These are phyloP conservation scores for Saturnispora sekii DNA, from an alignment of 805 yeast species.

Conservation along the genomic window DNA sequence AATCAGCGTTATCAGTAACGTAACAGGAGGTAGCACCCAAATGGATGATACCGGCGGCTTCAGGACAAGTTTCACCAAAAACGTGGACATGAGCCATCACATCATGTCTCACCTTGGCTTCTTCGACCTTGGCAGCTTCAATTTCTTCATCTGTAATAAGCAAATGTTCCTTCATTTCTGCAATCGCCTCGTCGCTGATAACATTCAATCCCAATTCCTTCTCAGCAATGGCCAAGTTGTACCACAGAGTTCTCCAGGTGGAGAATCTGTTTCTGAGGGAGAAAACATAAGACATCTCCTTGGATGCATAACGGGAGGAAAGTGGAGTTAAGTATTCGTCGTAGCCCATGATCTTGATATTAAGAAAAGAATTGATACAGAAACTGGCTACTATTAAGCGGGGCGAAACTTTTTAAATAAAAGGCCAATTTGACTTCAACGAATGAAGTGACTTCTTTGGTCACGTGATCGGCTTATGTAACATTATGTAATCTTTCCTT, in stretches of 20 bases:
- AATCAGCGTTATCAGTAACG: constrained; percentile 96
- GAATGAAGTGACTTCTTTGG: no score
- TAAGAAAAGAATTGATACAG: background rate
- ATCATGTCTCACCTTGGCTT: constrained; percentile 96
- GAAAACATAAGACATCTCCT: constrained; percentile 91
- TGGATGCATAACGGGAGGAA: constrained; percentile 94
- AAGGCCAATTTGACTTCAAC: background rate
- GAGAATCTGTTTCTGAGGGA: constrained; percentile 90
- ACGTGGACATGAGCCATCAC: constrained; percentile 99
- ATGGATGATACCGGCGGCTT: constrained; percentile 96
- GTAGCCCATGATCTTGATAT: constrained; percentile 16
- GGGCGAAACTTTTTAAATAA: background rate
- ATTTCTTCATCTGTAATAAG: constrained; percentile 89
- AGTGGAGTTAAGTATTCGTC: constrained; percentile 89
- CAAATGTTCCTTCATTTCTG: constrained; percentile 70
- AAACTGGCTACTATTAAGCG: background rate
- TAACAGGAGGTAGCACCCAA: constrained; percentile 97
- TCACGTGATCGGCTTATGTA: no score
- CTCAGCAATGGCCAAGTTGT: constrained; percentile 91
- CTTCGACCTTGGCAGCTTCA: constrained; percentile 80
- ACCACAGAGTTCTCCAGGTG: constrained; percentile 98
- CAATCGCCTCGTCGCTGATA: constrained; percentile 85
- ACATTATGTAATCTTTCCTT: no score
- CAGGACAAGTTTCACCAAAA: constrained; percentile 86
- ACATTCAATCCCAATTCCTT: constrained; percentile 78